These are phyloP conservation scores for Aspergillus phoenicis DNA, from an alignment of 2,329 filamentous ascomycete species.

Conservation along the genomic window DNA sequence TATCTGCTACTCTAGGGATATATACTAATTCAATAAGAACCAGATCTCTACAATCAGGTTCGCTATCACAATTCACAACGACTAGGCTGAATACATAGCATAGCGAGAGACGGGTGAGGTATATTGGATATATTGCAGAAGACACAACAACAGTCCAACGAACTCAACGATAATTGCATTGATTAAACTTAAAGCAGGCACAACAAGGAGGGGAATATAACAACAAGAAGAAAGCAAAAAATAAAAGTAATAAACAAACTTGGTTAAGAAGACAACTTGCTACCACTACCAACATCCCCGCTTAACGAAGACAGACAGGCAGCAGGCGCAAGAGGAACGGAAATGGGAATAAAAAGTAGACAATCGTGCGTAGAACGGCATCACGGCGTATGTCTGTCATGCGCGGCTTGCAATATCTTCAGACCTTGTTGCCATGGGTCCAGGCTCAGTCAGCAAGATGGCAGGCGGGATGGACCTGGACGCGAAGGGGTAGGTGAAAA, in stretches of 20 bases:
- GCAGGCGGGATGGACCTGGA: not conserved
- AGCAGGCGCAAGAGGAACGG: slow-evolving; percentile 1
- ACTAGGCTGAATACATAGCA: slow-evolving; percentile 14
- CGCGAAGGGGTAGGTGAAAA: not conserved
- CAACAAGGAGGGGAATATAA: slow-evolving; percentile 39
- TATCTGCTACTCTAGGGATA: too few species aligned
- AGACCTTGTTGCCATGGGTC: slow-evolving; percentile 1
- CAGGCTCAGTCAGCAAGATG: not conserved
- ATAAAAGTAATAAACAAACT: slow-evolving; percentile 16
- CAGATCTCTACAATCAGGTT: not conserved
- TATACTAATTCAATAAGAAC: too few species aligned
- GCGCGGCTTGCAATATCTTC: not conserved
- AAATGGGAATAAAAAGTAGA: slow-evolving; percentile 11
- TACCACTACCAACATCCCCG: not conserved
- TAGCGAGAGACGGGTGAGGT: slow-evolving; percentile 21
- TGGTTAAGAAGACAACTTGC: slow-evolving; percentile 16
- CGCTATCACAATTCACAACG: not conserved
- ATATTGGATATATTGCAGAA: slow-evolving; percentile 22
- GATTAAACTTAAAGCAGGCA: slow-evolving; percentile 16
- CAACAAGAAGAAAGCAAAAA: slow-evolving; percentile 11
- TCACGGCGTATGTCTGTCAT: slow-evolving; percentile 21
- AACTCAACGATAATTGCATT: slow-evolving; percentile 11
- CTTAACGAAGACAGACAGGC: not conserved
- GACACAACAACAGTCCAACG: slow-evolving; percentile 16
- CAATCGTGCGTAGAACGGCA: slow-evolving; percentile 16